Evolutionary conservation across 2,329 filamentous ascomycete genomes (phyloP).

Genomic region (Calonectria pauciramosa): DNA sequence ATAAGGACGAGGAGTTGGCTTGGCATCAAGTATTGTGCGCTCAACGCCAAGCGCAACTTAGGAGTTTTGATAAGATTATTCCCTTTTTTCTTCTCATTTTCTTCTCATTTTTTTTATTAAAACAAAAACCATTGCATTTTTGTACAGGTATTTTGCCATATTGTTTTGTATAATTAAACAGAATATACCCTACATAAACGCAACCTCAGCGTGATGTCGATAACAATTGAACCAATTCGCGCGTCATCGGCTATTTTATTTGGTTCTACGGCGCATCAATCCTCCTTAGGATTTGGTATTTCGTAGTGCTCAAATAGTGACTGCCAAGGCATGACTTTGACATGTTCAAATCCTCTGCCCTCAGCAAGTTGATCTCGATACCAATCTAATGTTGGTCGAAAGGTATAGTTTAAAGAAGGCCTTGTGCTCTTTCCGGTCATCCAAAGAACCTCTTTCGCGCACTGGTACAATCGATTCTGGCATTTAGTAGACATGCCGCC

Average conservation of each 20-base stretch:
- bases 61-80: neutral
- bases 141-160: neutral
- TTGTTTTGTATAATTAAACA: conserved; percentile 18
- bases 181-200: conserved; percentile 9
- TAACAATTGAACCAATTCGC: neutral
- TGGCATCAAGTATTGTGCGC: neutral
- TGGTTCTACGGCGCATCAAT: neutral
- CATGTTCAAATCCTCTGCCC: conserved; percentile 64
- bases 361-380: conserved; percentile 62
- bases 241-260: too few relatives aligned
- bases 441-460: conserved; percentile 41
- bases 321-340: conserved; percentile 61
- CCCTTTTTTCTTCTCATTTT: too few relatives aligned
- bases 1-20: conserved; percentile 22
- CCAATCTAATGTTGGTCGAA: conserved; percentile 65
- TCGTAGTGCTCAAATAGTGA: conserved; percentile 51
- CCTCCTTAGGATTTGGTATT: conserved; percentile 43
- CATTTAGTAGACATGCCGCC: conserved; percentile 48
- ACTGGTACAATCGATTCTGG: conserved; percentile 60
- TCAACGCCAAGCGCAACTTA: neutral
- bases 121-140: neutral
- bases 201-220: neutral
- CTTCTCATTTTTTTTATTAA: neutral
- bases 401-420: conserved; percentile 52
- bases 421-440: neutral